Conservation (phyloP, 345 rosid genomes). For the Arabidopsis arenosa region DNA sequence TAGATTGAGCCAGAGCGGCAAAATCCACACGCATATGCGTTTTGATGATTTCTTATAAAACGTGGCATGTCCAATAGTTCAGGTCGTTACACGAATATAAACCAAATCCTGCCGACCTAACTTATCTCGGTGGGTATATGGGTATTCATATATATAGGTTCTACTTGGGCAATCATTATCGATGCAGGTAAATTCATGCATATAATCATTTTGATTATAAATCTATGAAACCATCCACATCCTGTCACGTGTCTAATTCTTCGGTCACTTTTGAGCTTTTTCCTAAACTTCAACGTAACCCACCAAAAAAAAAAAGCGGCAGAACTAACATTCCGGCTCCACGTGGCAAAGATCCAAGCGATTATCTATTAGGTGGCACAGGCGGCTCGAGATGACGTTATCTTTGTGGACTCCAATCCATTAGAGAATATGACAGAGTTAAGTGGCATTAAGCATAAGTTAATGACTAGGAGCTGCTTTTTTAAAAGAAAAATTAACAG, state of each 20-base stretch:
- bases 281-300: background rate
- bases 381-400: slow-evolving; percentile 20
- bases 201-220: slow-evolving; percentile 9
- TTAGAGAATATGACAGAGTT: background rate
- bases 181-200: slow-evolving; percentile 33
- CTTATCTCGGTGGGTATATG: slow-evolving; percentile 32
- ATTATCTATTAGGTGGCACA: slow-evolving; percentile 34
- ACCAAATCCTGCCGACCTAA: slow-evolving; percentile 37
- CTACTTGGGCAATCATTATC: slow-evolving; percentile 12
- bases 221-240: slow-evolving; percentile 23
- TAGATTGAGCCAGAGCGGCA: background rate
- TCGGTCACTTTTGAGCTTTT: slow-evolving; percentile 28
- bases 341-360: slow-evolving; percentile 34
- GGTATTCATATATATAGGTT: background rate
- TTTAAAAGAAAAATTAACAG: background rate
- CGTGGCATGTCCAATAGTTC: slow-evolving; percentile 33
- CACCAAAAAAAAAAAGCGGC: slow-evolving; percentile 33
- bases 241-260: slow-evolving; percentile 14
- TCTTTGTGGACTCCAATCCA: slow-evolving; percentile 10
- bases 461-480: slow-evolving; percentile 14
- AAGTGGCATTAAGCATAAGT: slow-evolving; percentile 16
- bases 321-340: slow-evolving; percentile 12
- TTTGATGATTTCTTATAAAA: background rate
- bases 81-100: slow-evolving; percentile 38
- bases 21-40: background rate